Conservation (phyloP, 108 stramenopile species). For the Skeletonema marinoi region DNA sequence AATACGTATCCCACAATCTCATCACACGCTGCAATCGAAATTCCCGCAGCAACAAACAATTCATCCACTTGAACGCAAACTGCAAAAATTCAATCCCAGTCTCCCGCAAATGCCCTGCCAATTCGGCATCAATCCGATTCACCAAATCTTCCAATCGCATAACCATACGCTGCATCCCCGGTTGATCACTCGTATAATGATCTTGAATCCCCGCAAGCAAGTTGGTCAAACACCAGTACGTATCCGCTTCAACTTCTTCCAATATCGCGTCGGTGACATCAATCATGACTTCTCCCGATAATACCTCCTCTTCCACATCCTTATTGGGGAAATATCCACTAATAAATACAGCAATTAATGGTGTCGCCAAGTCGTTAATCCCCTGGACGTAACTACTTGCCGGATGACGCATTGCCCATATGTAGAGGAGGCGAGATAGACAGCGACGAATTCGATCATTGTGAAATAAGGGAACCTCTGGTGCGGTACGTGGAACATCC, state of each 20-base stretch:
- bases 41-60: constrained; percentile 95
- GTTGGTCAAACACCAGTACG: constrained; percentile 97
- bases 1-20: constrained; percentile 95
- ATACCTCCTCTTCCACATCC: constrained; percentile 37
- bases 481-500: constrained; percentile 96
- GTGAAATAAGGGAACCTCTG: constrained; percentile 92
- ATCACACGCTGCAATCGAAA: constrained; percentile 80
- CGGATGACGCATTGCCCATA: constrained; percentile 98
- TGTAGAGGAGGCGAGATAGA: constrained; percentile 89
- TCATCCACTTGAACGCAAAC: constrained; percentile 99
- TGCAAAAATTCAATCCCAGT: constrained; percentile 91
- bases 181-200: constrained; percentile 97
- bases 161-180: constrained; percentile 97
- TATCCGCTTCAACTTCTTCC: constrained; percentile 94
- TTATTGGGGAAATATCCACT: constrained; percentile 57
- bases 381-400: constrained; percentile 97
- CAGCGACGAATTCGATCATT: constrained; percentile 85
- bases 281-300: constrained; percentile 72
- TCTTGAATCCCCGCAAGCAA: constrained; percentile 96
- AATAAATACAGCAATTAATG: constrained; percentile 91
- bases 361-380: constrained; percentile 97
- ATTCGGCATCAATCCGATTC: constrained; percentile 88
- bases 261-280: constrained; percentile 63
- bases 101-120: constrained; percentile 78
- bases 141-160: constrained; percentile 93